Evolutionary conservation across 2,329 filamentous ascomycete genomes (phyloP).

Genomic region (Aureobasidium uvarum): DNA sequence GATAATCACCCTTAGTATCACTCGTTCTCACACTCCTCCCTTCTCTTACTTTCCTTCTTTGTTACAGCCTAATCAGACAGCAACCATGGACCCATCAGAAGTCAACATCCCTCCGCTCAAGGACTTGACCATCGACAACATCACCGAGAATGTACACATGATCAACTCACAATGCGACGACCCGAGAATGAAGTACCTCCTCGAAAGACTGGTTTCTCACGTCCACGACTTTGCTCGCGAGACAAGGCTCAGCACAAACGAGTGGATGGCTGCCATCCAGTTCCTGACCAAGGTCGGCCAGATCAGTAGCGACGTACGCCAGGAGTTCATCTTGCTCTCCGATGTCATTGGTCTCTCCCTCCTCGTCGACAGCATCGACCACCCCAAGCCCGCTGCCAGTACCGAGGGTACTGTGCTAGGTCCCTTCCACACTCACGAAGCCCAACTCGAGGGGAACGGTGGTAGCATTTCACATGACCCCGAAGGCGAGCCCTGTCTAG

Average conservation of each 20-base stretch:
- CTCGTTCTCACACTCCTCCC: neutral
- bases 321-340: conserved; percentile 72
- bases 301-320: conserved; percentile 68
- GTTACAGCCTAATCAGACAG: neutral
- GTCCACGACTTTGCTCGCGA: conserved; percentile 80
- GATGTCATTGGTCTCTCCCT: conserved; percentile 77
- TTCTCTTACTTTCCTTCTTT: neutral
- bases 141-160: conserved; percentile 70
- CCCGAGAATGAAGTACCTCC: conserved; percentile 66
- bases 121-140: conserved; percentile 75
- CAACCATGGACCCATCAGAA: conserved; percentile 46
- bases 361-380: conserved; percentile 78
- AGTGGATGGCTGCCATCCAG: conserved; percentile 72
- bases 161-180: conserved; percentile 71
- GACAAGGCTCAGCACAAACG: conserved; percentile 69
- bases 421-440: conserved; percentile 81
- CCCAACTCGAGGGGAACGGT: conserved; percentile 57
- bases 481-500: conserved; percentile 66
- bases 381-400: conserved; percentile 67
- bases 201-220: conserved; percentile 71
- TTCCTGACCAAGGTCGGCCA: conserved; percentile 72
- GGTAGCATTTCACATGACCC: conserved; percentile 65
- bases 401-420: conserved; percentile 81
- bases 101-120: conserved; percentile 56
- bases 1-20: neutral